Evolutionary conservation across 768 basidiomycete species (phyloP).

Genomic region (Mycena crocata): DNA sequence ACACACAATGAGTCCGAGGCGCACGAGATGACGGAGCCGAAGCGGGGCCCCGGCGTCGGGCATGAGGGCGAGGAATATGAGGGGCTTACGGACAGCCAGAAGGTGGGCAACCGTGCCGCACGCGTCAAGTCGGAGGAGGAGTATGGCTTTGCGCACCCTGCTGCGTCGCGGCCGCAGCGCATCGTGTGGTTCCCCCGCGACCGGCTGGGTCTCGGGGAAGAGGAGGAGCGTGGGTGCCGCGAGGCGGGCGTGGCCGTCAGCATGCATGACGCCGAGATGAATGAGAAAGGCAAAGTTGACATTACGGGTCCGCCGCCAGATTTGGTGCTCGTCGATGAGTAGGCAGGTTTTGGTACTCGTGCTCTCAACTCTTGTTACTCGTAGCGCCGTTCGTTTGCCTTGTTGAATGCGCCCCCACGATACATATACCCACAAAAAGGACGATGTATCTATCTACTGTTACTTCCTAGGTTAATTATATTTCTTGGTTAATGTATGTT

Average conservation of each 20-base stretch:
- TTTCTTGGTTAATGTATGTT: background rate
- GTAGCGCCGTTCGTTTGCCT: no score
- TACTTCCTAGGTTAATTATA: background rate
- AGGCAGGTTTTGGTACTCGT: no score
- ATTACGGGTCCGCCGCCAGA: conserved; percentile 50
- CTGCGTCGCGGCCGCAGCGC: conserved; percentile 76
- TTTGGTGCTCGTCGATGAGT: conserved; percentile 39
- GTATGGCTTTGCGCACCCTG: conserved; percentile 91
- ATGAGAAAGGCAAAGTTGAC: conserved; percentile 66
- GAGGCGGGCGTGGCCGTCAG: conserved; percentile 65
- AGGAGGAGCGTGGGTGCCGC: conserved; percentile 69
- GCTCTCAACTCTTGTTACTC: no score
- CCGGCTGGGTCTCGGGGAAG: conserved; percentile 67
- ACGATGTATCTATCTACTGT: background rate
- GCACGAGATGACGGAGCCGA: conserved; percentile 31
- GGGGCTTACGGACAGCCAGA: conserved; percentile 18
- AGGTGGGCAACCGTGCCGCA: conserved; percentile 21
- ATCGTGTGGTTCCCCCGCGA: conserved; percentile 90
- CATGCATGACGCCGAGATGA: conserved; percentile 63
- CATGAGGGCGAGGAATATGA: conserved; percentile 25
- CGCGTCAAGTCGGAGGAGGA: conserved; percentile 47
- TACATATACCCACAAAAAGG: background rate
- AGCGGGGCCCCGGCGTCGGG: conserved; percentile 16
- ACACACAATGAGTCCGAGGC: conserved; percentile 27
- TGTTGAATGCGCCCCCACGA: no score